Evolutionary conservation across 2,329 filamentous ascomycete genomes (phyloP).

Genomic region (Zasmidium citrigriseum): DNA sequence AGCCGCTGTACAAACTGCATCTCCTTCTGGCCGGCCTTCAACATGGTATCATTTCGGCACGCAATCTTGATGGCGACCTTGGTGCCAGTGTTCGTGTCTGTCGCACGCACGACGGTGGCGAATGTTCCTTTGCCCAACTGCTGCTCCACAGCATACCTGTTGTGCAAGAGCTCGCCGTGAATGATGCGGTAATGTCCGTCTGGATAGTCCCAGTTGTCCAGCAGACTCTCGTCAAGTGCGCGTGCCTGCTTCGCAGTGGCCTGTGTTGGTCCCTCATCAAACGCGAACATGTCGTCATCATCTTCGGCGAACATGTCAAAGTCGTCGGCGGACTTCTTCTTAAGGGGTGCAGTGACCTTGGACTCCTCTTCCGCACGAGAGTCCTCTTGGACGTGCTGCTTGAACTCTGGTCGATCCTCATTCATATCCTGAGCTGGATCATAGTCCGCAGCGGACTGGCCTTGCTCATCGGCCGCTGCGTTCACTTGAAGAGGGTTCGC

Average conservation of each 20-base stretch:
- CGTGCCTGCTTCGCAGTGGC: constrained; percentile 55
- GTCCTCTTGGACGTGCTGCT: constrained; percentile 29
- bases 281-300: constrained; percentile 87
- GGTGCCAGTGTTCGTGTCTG: constrained; percentile 68
- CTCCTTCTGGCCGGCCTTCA: constrained; percentile 90
- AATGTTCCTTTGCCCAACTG: constrained; percentile 93
- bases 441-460: constrained; percentile 89
- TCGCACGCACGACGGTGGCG: constrained; percentile 88
- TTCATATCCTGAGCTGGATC: constrained; percentile 87
- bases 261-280: constrained; percentile 44
- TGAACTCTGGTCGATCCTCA: constrained; percentile 60
- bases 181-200: constrained; percentile 97
- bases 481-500: constrained; percentile 35
- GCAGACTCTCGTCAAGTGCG: constrained; percentile 69
- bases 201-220: constrained; percentile 90
- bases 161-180: constrained; percentile 84
- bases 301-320: constrained; percentile 66
- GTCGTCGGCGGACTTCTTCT: constrained; percentile 32
- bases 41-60: constrained; percentile 74
- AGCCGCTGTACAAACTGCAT: constrained; percentile 90
- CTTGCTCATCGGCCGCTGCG: constrained; percentile 57
- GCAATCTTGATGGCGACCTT: constrained; percentile 98
- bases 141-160: constrained; percentile 84
- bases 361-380: not conserved
- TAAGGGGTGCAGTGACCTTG: constrained; percentile 1